These are phyloP conservation scores for Arabis hirsuta DNA, from an alignment of 345 rosid genomes.

Conservation along the genomic window DNA sequence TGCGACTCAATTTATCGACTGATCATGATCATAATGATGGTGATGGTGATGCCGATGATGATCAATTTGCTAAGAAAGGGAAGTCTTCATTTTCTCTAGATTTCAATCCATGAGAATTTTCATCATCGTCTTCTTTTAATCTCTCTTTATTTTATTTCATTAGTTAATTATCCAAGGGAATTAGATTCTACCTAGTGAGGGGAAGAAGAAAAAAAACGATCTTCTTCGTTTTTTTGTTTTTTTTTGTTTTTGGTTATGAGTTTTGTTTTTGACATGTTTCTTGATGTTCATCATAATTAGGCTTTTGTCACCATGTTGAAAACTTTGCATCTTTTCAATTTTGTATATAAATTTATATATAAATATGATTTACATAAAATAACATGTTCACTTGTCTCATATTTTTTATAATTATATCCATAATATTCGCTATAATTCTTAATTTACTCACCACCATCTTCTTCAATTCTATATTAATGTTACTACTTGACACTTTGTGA, in stretches of 20 bases:
- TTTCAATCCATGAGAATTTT: constrained; percentile 40
- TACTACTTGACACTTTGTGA: constrained; percentile 18
- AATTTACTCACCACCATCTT: constrained; percentile 20
- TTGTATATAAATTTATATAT: constrained; percentile 35
- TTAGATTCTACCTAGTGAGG: constrained; percentile 36
- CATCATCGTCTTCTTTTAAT: constrained; percentile 20
- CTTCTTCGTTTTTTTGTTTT: constrained; percentile 8
- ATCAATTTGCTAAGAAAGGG: constrained; percentile 48
- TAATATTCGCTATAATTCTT: neutral
- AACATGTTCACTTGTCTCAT: constrained; percentile 23
- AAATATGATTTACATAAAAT: constrained; percentile 35
- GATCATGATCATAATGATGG: constrained; percentile 24
- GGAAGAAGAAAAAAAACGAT: constrained; percentile 11
- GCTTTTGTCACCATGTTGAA: constrained; percentile 38
- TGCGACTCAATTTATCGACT: constrained; percentile 23
- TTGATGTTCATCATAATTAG: constrained; percentile 30
- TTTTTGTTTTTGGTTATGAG: constrained; percentile 14
- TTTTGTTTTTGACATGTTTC: constrained; percentile 37
- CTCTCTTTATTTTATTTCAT: constrained; percentile 15
- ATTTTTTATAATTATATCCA: constrained; percentile 14
- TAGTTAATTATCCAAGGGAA: constrained; percentile 25
- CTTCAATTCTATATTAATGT: constrained; percentile 8
- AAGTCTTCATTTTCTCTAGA: constrained; percentile 46
- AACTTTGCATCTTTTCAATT: constrained; percentile 24
- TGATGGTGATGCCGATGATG: constrained; percentile 30